Conservation (phyloP, 2,329 filamentous ascomycete genomes). For the Fusarium buharicum region DNA sequence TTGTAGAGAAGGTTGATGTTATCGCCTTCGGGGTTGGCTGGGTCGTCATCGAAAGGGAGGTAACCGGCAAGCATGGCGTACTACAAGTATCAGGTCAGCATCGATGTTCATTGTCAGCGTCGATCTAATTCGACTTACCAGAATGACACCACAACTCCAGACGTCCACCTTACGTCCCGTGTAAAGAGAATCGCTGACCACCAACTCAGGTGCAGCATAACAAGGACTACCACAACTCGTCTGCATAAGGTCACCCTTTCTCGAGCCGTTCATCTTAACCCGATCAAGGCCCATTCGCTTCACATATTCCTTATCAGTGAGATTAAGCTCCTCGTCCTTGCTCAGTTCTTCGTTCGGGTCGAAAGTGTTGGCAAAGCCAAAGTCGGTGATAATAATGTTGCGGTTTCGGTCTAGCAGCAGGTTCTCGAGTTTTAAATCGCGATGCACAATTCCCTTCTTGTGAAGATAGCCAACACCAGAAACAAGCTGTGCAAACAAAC, state of each 20-base stretch:
- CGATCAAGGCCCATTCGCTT: constrained; percentile 88
- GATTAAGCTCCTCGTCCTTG: constrained; percentile 88
- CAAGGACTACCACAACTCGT: constrained; percentile 98
- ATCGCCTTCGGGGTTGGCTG: constrained; percentile 96
- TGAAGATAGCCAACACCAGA: constrained; percentile 97
- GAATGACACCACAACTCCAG: constrained; percentile 98
- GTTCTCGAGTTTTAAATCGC: constrained; percentile 97
- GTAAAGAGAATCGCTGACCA: constrained; percentile 96
- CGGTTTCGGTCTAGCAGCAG: constrained; percentile 92
- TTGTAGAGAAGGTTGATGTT: constrained; percentile 99
- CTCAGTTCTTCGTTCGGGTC: constrained; percentile 86
- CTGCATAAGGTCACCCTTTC: constrained; percentile 96
- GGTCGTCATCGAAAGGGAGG: constrained; percentile 96
- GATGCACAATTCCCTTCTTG: constrained; percentile 98
- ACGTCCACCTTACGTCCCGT: constrained; percentile 98
- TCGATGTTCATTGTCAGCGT: neutral
- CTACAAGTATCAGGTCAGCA: constrained; percentile 59
- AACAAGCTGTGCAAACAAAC: constrained; percentile 93
- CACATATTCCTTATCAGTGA: constrained; percentile 88
- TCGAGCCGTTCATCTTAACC: constrained; percentile 75
- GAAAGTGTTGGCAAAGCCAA: constrained; percentile 98
- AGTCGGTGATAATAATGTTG: constrained; percentile 99
- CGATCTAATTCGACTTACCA: constrained; percentile 70
- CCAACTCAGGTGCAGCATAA: constrained; percentile 95
- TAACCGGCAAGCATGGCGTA: constrained; percentile 99